A percentile compares a stretch with the other conserved stretches of the same genome.
Conservation (phyloP, 148 eudicot species). For the Spergularia bocconei region DNA sequence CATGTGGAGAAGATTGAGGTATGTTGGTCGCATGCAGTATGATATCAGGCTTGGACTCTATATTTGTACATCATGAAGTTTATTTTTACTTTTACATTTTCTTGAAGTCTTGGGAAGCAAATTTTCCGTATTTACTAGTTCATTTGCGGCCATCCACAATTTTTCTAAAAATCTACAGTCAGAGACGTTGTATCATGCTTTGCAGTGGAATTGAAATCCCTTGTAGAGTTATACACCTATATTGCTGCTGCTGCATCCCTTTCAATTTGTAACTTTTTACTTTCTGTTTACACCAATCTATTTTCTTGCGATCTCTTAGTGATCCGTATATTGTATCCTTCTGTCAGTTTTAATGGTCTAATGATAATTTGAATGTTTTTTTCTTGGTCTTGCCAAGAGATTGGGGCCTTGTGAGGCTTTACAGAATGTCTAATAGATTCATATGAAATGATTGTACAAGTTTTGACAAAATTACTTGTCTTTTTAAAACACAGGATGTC, state of each 20-base stretch:
- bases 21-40: constrained; percentile 18
- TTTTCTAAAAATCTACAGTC: background rate
- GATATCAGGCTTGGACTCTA: background rate
- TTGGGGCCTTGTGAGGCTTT: background rate
- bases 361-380: background rate
- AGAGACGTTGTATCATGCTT: no score
- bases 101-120: background rate
- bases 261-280: no score
- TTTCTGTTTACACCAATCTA: background rate
- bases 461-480: background rate
- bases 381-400: background rate
- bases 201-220: no score
- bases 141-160: background rate
- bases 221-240: no score
- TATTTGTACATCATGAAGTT: background rate
- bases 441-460: background rate
- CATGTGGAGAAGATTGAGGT: constrained; percentile 51
- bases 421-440: background rate
- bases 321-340: background rate
- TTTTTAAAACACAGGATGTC: constrained; percentile 42
- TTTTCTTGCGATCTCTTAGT: background rate
- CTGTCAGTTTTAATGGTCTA: background rate
- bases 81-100: background rate
- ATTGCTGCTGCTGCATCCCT: no score
- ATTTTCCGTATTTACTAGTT: background rate